A percentile compares a stretch with the other conserved stretches of the same genome.
These are phyloP conservation scores for Fusarium odoratissimum DNA, from an alignment of 2,329 filamentous ascomycete genomes.

Conservation along the genomic window DNA sequence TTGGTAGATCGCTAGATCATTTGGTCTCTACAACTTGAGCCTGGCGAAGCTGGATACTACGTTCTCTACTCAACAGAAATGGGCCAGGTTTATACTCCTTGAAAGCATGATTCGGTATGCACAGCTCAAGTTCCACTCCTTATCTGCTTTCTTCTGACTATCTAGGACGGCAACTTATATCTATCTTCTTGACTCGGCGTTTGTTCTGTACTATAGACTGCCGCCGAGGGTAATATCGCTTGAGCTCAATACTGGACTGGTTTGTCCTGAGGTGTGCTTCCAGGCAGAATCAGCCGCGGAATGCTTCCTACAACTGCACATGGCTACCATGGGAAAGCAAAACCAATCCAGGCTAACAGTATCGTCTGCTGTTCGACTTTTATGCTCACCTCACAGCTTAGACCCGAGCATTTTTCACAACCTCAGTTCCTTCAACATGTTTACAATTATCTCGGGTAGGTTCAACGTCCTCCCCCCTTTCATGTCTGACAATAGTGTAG, in stretches of 20 bases:
- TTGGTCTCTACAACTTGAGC: background rate
- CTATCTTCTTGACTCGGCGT: background rate
- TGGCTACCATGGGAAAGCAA: accelerated
- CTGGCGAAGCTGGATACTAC: background rate
- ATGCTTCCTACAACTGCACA: background rate
- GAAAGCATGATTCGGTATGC: background rate
- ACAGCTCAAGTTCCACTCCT: too few species aligned
- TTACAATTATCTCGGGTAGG: background rate
- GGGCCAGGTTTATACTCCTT: background rate
- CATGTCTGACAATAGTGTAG: background rate
- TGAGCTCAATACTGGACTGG: background rate
- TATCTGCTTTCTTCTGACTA: accelerated
- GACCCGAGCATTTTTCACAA: background rate
- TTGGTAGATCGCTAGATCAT: background rate
- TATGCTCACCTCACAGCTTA: background rate
- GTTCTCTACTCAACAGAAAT: background rate
- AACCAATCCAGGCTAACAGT: background rate
- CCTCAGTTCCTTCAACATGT: background rate
- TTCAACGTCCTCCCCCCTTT: background rate
- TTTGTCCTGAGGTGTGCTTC: background rate
- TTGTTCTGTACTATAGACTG: background rate
- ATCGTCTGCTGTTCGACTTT: background rate
- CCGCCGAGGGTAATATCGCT: background rate
- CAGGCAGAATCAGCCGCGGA: background rate
- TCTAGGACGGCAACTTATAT: background rate